These are phyloP conservation scores for Malus asiatica DNA, from an alignment of 306 rosid genomes.

Conservation along the genomic window DNA sequence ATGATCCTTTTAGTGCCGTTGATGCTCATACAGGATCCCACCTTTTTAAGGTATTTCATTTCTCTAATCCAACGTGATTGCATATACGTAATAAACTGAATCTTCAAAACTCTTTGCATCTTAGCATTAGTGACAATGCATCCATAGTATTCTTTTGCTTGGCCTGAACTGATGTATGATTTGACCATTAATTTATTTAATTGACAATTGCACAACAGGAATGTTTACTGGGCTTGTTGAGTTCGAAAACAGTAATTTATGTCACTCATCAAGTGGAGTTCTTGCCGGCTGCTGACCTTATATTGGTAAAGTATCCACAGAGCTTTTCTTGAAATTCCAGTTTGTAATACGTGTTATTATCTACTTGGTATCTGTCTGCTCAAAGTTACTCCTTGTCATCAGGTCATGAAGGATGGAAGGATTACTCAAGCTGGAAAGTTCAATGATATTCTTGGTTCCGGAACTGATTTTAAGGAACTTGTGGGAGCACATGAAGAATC, in stretches of 20 bases:
- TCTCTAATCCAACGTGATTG: conserved; percentile 1
- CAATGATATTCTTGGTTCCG: conserved; percentile 49
- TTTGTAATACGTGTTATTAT: neutral
- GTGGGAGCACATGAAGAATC: conserved; percentile 82
- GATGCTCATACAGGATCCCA: conserved; percentile 97
- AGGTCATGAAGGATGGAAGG: conserved; percentile 85
- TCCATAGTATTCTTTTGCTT: neutral
- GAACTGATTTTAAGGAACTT: conserved; percentile 72
- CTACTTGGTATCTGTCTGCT: neutral
- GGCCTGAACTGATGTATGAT: neutral
- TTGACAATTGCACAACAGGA: conserved; percentile 38
- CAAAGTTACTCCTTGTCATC: neutral
- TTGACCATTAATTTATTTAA: neutral
- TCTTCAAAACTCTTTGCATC: neutral
- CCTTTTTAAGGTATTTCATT: conserved; percentile 50
- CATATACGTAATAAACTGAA: neutral
- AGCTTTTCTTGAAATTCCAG: neutral
- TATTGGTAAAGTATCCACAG: conserved; percentile 42
- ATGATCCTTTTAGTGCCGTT: conserved; percentile 91
- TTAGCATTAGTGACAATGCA: neutral
- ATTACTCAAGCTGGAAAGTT: conserved; percentile 74
- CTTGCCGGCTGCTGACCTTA: conserved; percentile 78
- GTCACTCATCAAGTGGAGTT: conserved; percentile 89
- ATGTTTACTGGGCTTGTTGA: conserved; percentile 65
- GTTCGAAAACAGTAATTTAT: conserved; percentile 70